Percentiles rank a stretch among this genome's conserved stretches.
Evolutionary conservation across 2,329 filamentous ascomycete genomes (phyloP).

Genomic region (Trichoderma breve): DNA sequence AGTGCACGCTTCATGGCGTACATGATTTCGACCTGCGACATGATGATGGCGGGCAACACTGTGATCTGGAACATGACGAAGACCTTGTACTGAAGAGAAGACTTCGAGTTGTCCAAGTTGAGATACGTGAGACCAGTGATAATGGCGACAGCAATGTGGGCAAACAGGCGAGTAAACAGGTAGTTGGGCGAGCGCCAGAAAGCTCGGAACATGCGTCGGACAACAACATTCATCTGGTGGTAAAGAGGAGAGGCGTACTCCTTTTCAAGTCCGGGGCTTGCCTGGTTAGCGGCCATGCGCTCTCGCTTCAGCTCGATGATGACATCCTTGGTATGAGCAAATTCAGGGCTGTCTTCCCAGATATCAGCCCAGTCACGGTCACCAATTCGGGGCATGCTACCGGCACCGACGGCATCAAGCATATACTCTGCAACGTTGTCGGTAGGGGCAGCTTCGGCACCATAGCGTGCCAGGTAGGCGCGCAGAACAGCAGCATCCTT

Average conservation of each 20-base stretch:
- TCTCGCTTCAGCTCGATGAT: conserved; percentile 66
- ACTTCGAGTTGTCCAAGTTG: conserved; percentile 70
- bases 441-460: conserved; percentile 55
- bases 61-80: conserved; percentile 91
- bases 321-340: conserved; percentile 62
- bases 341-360: conserved; percentile 71
- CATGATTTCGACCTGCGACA: conserved; percentile 77
- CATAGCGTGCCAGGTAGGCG: conserved; percentile 58
- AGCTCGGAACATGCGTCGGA: conserved; percentile 68
- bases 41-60: conserved; percentile 77
- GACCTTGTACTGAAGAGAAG: conserved; percentile 78
- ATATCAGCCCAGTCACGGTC: conserved; percentile 77
- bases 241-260: conserved; percentile 79
- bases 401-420: conserved; percentile 80
- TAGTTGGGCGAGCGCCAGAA: conserved; percentile 90
- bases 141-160: conserved; percentile 74
- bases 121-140: conserved; percentile 78
- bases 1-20: conserved; percentile 77
- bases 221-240: conserved; percentile 77
- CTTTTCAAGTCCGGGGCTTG: conserved; percentile 58
- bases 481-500: conserved; percentile 70
- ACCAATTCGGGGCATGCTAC: conserved; percentile 68
- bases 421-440: conserved; percentile 73
- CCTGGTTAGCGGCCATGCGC: conserved; percentile 43
- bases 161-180: conserved; percentile 83